Evolutionary conservation across 176 grass and related monocot species (phyloP).

Genomic region (Musa beccarii): DNA sequence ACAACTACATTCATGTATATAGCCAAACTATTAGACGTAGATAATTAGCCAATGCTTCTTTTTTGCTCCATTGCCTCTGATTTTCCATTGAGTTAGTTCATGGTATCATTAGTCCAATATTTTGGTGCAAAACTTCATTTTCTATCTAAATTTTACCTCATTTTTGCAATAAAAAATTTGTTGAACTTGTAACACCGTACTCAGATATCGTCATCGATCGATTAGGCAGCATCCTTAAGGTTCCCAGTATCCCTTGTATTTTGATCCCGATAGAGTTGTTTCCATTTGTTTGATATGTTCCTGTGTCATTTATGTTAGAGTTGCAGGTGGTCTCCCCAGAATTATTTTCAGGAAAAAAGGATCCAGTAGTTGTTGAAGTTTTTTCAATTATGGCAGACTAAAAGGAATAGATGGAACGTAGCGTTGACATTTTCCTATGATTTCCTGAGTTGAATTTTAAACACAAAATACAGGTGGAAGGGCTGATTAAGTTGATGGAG

Average conservation of each 20-base stretch:
- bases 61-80: background rate
- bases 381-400: background rate
- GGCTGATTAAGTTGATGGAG: constrained; percentile 78
- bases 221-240: no score
- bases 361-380: background rate
- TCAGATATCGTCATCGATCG: no score
- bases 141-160: background rate
- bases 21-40: background rate
- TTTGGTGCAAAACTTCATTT: background rate
- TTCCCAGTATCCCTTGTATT: no score
- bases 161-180: no score
- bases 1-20: background rate
- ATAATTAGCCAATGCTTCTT: background rate
- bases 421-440: background rate
- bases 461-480: constrained; percentile 44
- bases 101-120: background rate
- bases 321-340: no score
- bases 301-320: no score
- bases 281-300: no score
- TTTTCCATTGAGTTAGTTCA: background rate
- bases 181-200: no score
- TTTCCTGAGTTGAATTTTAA: background rate
- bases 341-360: no score
- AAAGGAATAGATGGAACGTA: no score
- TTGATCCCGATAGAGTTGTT: no score